Evolutionary conservation across 768 basidiomycete genomes (phyloP), one percentile per base, ranked within the genome.

Genomic region (Mycena vitilis): DNA sequence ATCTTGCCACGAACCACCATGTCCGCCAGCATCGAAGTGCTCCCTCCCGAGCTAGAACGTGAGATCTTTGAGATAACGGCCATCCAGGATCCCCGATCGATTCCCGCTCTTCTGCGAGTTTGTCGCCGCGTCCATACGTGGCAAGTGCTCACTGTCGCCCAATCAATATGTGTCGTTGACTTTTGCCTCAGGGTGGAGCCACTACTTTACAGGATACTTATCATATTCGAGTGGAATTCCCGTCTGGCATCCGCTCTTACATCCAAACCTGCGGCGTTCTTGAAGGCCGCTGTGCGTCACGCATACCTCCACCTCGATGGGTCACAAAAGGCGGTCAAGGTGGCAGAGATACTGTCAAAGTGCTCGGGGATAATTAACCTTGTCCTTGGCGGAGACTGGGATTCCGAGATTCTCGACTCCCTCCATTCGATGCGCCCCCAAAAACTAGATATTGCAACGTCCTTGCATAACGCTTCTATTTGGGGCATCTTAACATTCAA

Each of bases 61-160:
- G 56, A 57, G 18, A 44, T 57, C 11, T 57, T 57, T 9, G 40
- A 57, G 38, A 57, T 23, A 23, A 23, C 42, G 16, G 40, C 56
- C 25, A 15, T 22, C 38, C 3, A 15, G 42, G 1, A 57, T 44
- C 56, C 56, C 12, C 25, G 25, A 7, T 25, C 13, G 6, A 44
- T 44, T 23, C 55, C 56, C 15, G n/a, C 56, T 2, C 56, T 57
- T 20, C 40, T 57, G 37, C 56, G 56, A 9, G 15, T 57, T 23
- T 57, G 56, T 23, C 40, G 44, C 40, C 38, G 56, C 23, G 22
- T 57, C 25, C 56, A 57, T 57, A 22, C 56, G 6, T 57, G 56
- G 56, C 38, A 57, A 57, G 56, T 30, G 30, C 30, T 44, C 40
- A 40, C 10, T 1, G 9, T 10, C 34, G 6, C n/a, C 12, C 11